Percentiles rank a stretch among this genome's conserved stretches.
phyloP scores from a whole-genome alignment of 768 basidiomycete genomes.

The Russula olivacea region DNA sequence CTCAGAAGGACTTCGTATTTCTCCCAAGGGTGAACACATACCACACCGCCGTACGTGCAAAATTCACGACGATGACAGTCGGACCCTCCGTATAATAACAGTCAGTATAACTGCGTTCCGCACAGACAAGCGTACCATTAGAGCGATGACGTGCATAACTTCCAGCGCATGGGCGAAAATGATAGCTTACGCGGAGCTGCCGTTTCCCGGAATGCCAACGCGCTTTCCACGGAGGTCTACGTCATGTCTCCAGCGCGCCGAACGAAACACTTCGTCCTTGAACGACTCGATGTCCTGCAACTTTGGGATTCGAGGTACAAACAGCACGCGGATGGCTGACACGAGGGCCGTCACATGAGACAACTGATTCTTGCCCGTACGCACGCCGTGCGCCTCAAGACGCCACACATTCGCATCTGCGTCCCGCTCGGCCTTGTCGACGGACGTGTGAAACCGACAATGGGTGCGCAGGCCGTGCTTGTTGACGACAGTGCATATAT shows the following conservation, averaged over 20 bases:
- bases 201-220: slow-evolving; percentile 58
- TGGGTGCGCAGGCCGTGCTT: slow-evolving; percentile 25
- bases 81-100: slow-evolving; percentile 46
- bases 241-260: slow-evolving; percentile 50
- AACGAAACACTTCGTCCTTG: slow-evolving; percentile 50
- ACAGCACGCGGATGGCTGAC: slow-evolving; percentile 30
- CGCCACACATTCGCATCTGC: slow-evolving; percentile 25
- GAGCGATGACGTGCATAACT: neutral
- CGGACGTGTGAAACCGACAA: slow-evolving; percentile 28
- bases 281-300: slow-evolving; percentile 35
- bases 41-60: slow-evolving; percentile 53
- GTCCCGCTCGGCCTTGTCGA: slow-evolving; percentile 31
- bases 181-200: slow-evolving; percentile 43
- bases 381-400: slow-evolving; percentile 26
- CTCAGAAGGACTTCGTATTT: neutral
- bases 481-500: slow-evolving; percentile 27
- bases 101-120: slow-evolving; percentile 43
- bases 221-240: slow-evolving; percentile 46
- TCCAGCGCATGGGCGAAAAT: neutral
- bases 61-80: slow-evolving; percentile 47
- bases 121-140: neutral
- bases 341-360: slow-evolving; percentile 29
- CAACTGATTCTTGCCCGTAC: slow-evolving; percentile 8
- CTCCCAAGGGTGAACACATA: slow-evolving; percentile 31
- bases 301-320: slow-evolving; percentile 28